A percentile compares a stretch with the other conserved stretches of the same genome.
Evolutionary conservation across 2,329 filamentous ascomycete species (phyloP).

Genomic region (Beauveria sp.): DNA sequence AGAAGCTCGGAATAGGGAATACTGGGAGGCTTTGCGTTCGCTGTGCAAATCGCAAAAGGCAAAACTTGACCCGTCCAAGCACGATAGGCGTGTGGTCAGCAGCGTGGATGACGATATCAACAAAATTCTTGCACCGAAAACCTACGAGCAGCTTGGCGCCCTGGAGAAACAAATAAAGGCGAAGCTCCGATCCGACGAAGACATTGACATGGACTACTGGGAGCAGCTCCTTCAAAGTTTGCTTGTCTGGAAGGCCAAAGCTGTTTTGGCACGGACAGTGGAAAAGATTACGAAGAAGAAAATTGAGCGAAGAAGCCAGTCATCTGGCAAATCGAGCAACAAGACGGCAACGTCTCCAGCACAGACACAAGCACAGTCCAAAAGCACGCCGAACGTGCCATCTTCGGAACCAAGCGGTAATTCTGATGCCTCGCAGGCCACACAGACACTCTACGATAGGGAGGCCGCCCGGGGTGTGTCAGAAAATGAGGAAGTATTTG

Average conservation of each 20-base stretch:
- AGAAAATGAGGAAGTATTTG: slow-evolving; percentile 94
- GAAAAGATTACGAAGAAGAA: slow-evolving; percentile 59
- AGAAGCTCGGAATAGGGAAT: slow-evolving; percentile 70
- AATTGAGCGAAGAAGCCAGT: not conserved
- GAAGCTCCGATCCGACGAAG: slow-evolving; percentile 82
- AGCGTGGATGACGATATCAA: slow-evolving; percentile 86
- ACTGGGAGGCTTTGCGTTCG: slow-evolving; percentile 85
- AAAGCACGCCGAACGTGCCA: slow-evolving; percentile 1
- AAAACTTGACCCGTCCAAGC: slow-evolving; percentile 52
- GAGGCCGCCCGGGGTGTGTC: slow-evolving; percentile 86
- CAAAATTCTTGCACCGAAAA: slow-evolving; percentile 76
- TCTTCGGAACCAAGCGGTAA: slow-evolving; percentile 21
- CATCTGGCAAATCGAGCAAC: slow-evolving; percentile 46
- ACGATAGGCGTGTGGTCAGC: slow-evolving; percentile 66
- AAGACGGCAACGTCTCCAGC: not conserved
- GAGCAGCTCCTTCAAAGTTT: slow-evolving; percentile 82
- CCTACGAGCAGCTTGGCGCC: slow-evolving; percentile 74
- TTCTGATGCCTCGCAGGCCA: slow-evolving; percentile 79
- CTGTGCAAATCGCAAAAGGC: slow-evolving; percentile 72
- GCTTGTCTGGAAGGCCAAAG: slow-evolving; percentile 85
- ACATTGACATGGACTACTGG: slow-evolving; percentile 97
- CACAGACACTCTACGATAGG: slow-evolving; percentile 82
- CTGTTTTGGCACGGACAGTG: slow-evolving; percentile 71
- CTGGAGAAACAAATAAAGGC: slow-evolving; percentile 80
- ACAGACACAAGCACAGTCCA: slow-evolving; percentile 16